phyloP scores from a whole-genome alignment of 306 rosid species.

The Vigna nakashimae region DNA sequence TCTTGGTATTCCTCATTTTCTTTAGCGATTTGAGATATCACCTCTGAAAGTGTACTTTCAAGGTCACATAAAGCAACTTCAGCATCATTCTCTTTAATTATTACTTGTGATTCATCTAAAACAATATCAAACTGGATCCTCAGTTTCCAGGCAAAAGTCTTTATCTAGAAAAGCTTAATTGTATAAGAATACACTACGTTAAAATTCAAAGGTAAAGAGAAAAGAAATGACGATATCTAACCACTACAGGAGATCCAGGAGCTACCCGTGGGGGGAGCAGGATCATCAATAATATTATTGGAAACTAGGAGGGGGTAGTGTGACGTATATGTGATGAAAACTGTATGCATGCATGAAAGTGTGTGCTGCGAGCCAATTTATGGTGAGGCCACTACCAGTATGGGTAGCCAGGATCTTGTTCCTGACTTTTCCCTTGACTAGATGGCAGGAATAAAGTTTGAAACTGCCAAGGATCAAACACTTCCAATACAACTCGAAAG shows the following conservation, averaged over 20 bases:
- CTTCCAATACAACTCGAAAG: neutral
- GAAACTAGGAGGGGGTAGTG: neutral
- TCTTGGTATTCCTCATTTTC: conserved; percentile 62
- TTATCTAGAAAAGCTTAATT: conserved; percentile 10
- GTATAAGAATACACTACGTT: neutral
- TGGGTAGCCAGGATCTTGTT: neutral
- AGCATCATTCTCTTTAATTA: conserved; percentile 46
- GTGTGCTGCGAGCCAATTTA: neutral
- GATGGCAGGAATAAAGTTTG: neutral
- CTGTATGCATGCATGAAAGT: neutral
- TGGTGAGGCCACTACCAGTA: neutral
- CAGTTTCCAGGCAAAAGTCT: conserved; percentile 33
- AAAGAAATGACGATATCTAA: neutral
- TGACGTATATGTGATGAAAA: neutral
- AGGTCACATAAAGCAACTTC: conserved; percentile 47
- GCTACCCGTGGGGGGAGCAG: neutral
- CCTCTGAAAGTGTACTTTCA: conserved; percentile 59
- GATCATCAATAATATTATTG: neutral
- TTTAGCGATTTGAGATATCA: conserved; percentile 53
- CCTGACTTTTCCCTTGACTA: neutral
- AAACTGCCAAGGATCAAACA: neutral
- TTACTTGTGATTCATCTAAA: conserved; percentile 48
- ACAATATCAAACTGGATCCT: conserved; percentile 38
- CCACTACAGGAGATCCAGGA: neutral
- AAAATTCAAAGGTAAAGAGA: conserved; percentile 16